Evolutionary conservation across 352 stramenopile species (phyloP).

Genomic region (Phytopythium aichiense): DNA sequence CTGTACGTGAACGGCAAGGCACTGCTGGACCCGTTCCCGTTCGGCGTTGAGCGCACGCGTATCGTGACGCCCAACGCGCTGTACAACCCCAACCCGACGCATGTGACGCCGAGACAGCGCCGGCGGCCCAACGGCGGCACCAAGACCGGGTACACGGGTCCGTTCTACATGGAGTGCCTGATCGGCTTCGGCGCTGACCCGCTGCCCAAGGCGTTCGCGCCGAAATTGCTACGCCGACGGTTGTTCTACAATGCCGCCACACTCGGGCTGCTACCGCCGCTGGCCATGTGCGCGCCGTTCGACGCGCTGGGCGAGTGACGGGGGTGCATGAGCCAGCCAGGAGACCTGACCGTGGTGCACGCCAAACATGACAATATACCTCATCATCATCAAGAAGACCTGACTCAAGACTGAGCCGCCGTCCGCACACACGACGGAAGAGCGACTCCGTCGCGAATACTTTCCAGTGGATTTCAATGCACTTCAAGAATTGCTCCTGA

Average conservation of each 20-base stretch:
- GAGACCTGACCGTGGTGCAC: too few species aligned
- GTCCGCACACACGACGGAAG: too few species aligned
- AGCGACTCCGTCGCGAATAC: too few species aligned
- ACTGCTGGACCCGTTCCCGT: conserved; percentile 25
- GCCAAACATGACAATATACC: too few species aligned
- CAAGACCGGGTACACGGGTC: conserved; percentile 6
- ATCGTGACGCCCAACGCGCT: conserved; percentile 23
- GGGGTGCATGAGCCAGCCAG: too few species aligned
- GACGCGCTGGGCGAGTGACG: not conserved
- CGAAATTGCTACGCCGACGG: conserved; percentile 29
- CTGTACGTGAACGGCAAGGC: conserved; percentile 39
- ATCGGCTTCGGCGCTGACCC: conserved; percentile 37
- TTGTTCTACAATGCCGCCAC: conserved; percentile 20
- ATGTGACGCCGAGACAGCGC: conserved; percentile 43
- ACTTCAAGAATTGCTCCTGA: too few species aligned
- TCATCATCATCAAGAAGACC: too few species aligned
- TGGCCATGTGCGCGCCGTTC: not conserved
- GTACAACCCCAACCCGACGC: conserved; percentile 43
- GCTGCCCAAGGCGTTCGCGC: conserved; percentile 27
- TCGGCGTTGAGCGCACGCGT: conserved; percentile 15
- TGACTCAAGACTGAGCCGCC: too few species aligned
- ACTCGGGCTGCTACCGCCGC: not conserved
- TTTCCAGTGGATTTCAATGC: too few species aligned
- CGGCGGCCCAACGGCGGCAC: conserved; percentile 15
- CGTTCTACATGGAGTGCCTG: conserved; percentile 34